phyloP scores from a whole-genome alignment of 2,329 filamentous ascomycete genomes.

The Ophiostoma triangulosporum region DNA sequence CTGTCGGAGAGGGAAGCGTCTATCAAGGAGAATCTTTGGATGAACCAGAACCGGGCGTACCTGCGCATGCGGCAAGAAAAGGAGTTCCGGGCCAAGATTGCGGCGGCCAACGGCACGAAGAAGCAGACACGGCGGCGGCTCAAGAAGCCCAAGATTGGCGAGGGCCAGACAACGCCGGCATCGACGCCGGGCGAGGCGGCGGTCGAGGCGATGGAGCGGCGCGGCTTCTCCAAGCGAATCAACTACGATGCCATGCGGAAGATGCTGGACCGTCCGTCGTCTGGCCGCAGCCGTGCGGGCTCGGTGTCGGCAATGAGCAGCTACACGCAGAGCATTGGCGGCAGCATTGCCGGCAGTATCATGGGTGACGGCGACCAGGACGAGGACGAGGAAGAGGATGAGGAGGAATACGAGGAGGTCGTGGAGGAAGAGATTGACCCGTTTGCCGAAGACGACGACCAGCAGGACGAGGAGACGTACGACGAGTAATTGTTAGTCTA shows the following conservation, averaged over 20 bases:
- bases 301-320: slow-evolving; percentile 34
- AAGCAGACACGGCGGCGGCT: slow-evolving; percentile 27
- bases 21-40: slow-evolving; percentile 86
- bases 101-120: slow-evolving; percentile 16
- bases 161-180: slow-evolving; percentile 53
- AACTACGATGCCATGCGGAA: slow-evolving; percentile 54
- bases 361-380: slow-evolving; percentile 11
- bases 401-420: slow-evolving; percentile 9
- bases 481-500: slow-evolving; percentile 5
- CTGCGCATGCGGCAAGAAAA: slow-evolving; percentile 77
- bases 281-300: slow-evolving; percentile 25
- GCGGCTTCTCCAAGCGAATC: slow-evolving; percentile 59
- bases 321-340: slow-evolving; percentile 22
- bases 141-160: slow-evolving; percentile 45
- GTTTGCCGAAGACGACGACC: slow-evolving; percentile 10
- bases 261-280: slow-evolving; percentile 36
- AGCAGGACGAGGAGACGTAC: slow-evolving; percentile 3
- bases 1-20: slow-evolving; percentile 59
- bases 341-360: slow-evolving; percentile 17
- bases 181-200: slow-evolving; percentile 57
- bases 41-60: slow-evolving; percentile 90
- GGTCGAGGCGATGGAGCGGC: slow-evolving; percentile 53
- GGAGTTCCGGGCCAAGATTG: slow-evolving; percentile 57
- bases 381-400: slow-evolving; percentile 9
- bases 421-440: slow-evolving; percentile 11